These are phyloP conservation scores for Castanea sativa DNA, from an alignment of 306 rosid species.

Conservation along the genomic window DNA sequence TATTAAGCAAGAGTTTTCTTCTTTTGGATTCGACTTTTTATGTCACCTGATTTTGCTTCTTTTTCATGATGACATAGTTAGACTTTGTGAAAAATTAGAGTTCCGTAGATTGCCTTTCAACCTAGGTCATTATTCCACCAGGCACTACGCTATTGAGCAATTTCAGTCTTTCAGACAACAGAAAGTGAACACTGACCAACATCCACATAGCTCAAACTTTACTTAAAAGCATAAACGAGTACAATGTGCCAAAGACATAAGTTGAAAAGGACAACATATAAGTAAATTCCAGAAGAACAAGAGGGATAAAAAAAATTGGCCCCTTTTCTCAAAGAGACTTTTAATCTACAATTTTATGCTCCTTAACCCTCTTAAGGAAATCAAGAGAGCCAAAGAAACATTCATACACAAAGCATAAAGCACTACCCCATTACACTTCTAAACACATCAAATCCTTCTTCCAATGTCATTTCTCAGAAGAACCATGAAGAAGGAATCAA, in stretches of 20 bases:
- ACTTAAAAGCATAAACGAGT: constrained; percentile 10
- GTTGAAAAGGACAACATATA: constrained; percentile 29
- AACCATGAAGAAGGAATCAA: constrained; percentile 2
- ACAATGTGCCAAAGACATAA: constrained; percentile 22
- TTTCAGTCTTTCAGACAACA: background rate
- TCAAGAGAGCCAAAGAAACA: background rate
- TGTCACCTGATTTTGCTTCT: too few relatives aligned
- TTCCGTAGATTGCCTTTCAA: too few relatives aligned
- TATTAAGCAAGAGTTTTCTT: too few relatives aligned
- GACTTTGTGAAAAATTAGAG: too few relatives aligned
- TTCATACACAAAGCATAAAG: constrained; percentile 8
- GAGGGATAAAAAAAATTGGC: constrained; percentile 24
- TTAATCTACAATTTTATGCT: constrained; percentile 34
- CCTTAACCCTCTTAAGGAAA: background rate
- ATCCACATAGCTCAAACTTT: background rate
- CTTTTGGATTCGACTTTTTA: too few relatives aligned
- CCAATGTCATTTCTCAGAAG: constrained; percentile 16
- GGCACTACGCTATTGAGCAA: too few relatives aligned
- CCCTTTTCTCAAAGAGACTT: constrained; percentile 31
- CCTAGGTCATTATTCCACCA: too few relatives aligned
- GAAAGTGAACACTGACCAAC: background rate
- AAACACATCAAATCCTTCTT: constrained; percentile 17
- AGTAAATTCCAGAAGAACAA: constrained; percentile 30
- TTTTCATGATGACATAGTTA: too few relatives aligned
- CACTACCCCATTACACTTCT: constrained; percentile 17